Evolutionary conservation across 2,329 filamentous ascomycete genomes (phyloP), one percentile per base, ranked within the genome.

Genomic region (Xylaria sp.): DNA sequence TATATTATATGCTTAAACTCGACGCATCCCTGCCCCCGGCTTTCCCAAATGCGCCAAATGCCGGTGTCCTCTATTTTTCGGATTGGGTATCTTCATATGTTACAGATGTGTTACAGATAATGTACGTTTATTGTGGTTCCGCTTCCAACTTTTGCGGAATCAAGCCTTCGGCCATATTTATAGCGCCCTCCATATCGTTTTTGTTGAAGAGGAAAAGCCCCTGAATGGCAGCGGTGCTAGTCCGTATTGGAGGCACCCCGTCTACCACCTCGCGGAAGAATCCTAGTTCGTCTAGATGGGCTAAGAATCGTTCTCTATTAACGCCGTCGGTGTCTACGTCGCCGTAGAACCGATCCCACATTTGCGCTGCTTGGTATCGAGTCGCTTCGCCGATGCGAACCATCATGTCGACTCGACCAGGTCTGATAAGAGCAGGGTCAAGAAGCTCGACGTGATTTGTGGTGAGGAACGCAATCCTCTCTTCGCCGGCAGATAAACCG

Each of bases 141-240:
- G 83, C 77, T 73, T 87, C 84, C 67, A 86, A 83, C 55, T 82
- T 84, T 61, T 79, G 77, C 14, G 86, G 85, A 33, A 89, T 83
- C 61, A 92, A 78, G 1, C 84, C 86, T 65, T 91, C 88, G 1
- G 89, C 90, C 89, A 91, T 93, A 15, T 81, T 79, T 67, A 98
- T 94, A 14, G 94, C 94, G 1, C 94, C 93, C 68, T 93, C 84
- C 82, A 94, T 91, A 70, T 96, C 86, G 67, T 89, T 91, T 79
- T 99, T 99, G 78, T 98, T 96, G 76, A 96, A 96, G 75, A 98
- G 77, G 77, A 99, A 99, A 46, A 99, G 78, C 0, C 95, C 95
- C 77, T 99, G 95, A 31, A 99, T 87, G 21, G 93, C 92, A 28
- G 95, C 95, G 4, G 94, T 94, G 75, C 94, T 98, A 15, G 92